Base-by-base conservation (phyloP, 1,284 basidiomycete species). In the Mycena sp. region DNA sequence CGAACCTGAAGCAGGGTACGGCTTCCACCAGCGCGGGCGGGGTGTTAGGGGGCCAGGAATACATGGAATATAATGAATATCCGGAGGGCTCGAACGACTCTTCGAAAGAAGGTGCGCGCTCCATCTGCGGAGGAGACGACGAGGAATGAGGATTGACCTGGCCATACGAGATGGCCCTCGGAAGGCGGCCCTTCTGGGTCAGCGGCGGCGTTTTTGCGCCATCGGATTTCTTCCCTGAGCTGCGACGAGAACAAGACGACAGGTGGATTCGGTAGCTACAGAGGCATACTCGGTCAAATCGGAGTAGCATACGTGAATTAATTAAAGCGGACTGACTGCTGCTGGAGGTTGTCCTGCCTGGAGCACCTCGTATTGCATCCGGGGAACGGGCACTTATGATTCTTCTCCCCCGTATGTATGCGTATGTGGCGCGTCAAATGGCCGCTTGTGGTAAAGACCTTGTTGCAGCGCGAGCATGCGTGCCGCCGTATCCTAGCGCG, bases 381-480 rank as follows among this genome's bases (percentile, higher is more conserved):
- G 25, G 87, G 88, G 71, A 88, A 89, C 32, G 87, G 87, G 64
- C 87, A 90, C 55, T 80, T 85, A 76, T 89, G 86, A 73, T 87
- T 87, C 58, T 84, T 80, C 69, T 89, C 86, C 58, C 89, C 88
- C 6, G 88, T 91, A 76, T 91, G 89, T 10, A 90, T 84, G 51
- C 87, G 82, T 32, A 85, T 79, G 72, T 91, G 89, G 50, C 89
- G 81, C 0, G 88, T 87, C 28, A 91, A 83, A 69, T 91, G 90
- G 32, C 90, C 89, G 65, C 83, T 85, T 46, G 90, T 90, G 49
- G 87, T 88, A 77, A 91, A 91, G 1, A 17, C 23, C 45, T 43
- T 48, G 11, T 40, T 40, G 45, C 58, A 61, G 4, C 23, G 28
- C 6, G 28, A 11, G 12, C 58, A 61, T 25, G 25, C 17, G 30